phyloP scores from a whole-genome alignment of 345 rosid species.

The Tarenaya hassleriana region DNA sequence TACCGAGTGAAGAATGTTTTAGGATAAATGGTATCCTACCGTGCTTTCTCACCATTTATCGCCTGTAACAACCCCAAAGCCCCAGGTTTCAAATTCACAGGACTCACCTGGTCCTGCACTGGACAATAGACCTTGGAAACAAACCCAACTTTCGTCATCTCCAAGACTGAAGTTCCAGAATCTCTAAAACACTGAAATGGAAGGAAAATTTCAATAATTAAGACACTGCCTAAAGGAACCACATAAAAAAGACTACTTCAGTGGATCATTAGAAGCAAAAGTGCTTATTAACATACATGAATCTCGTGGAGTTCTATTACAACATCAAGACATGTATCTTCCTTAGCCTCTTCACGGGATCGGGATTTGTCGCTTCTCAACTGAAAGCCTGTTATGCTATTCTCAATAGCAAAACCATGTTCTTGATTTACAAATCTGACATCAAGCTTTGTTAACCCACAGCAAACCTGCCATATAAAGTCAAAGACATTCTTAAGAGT shows the following conservation, averaged over 20 bases:
- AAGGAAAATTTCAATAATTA: constrained; percentile 17
- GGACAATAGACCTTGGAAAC: constrained; percentile 66
- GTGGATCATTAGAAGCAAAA: constrained; percentile 1
- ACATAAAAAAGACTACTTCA: constrained; percentile 10
- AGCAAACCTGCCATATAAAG: constrained; percentile 49
- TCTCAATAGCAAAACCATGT: constrained; percentile 53
- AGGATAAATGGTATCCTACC: background rate
- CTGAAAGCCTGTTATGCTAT: constrained; percentile 71
- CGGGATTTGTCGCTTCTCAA: constrained; percentile 57
- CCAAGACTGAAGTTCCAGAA: constrained; percentile 69
- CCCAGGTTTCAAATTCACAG: constrained; percentile 10
- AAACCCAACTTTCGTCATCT: constrained; percentile 66
- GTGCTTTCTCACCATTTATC: background rate
- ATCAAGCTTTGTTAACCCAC: constrained; percentile 71
- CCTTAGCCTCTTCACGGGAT: constrained; percentile 61
- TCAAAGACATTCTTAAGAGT: constrained; percentile 19
- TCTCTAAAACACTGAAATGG: constrained; percentile 81
- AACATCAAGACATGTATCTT: constrained; percentile 72
- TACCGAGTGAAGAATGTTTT: no score
- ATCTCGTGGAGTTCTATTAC: constrained; percentile 72
- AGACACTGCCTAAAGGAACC: constrained; percentile 19
- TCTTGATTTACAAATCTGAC: constrained; percentile 68
- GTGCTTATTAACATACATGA: constrained; percentile 48
- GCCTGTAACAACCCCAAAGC: background rate
- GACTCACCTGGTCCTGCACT: constrained; percentile 62